Base-by-base conservation (phyloP, 768 basidiomycete genomes). In the Lentinula raphanica region DNA sequence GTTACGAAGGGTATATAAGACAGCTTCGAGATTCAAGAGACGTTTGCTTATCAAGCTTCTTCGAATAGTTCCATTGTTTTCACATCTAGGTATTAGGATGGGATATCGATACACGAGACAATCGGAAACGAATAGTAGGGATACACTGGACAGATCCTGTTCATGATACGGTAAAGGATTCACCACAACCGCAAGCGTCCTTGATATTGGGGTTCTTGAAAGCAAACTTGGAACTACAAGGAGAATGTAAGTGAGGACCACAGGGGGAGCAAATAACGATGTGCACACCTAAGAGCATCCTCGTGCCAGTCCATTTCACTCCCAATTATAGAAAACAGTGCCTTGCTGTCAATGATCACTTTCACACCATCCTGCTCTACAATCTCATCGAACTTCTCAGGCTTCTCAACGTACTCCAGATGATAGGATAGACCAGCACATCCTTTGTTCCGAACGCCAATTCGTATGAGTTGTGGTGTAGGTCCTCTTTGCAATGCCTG, bases 261-360 rank as follows among this genome's bases (percentile, higher is more conserved):
- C 50, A 31, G 61, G 21, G 25, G 19, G 46, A 45, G 54, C 58
- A 54, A 51, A 60, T 54, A 9, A 49, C 42, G 13, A 21, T 7
- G 15, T 12, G 75, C 86, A 55, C 59, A 90, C 89, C 93, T 95
- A 42, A 99, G 74, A 31, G 85, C 72, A 69, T 96, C 94, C 75
- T 98, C 97, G 59, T 85, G 81, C 97, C 97, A 99, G 68, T 96
- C 94, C 97, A 99, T 99, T 79, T 92, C 91, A 71, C 93, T 96
- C 50, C 97, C 97, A 60, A 99, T 97, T 64, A 99, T 97, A 59
- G 91, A 94, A 70, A 99, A 98, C 62, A 99, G 74, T 25, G 97
- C 97, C 72, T 95, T 98, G 68, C 87, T 89, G 75, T 99, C 97
- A 69, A 98, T 94, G 61, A 98, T 76, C 45, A 99, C 96, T 63